Conservation (phyloP, 768 basidiomycete species). For the Amylocystis lapponica region DNA sequence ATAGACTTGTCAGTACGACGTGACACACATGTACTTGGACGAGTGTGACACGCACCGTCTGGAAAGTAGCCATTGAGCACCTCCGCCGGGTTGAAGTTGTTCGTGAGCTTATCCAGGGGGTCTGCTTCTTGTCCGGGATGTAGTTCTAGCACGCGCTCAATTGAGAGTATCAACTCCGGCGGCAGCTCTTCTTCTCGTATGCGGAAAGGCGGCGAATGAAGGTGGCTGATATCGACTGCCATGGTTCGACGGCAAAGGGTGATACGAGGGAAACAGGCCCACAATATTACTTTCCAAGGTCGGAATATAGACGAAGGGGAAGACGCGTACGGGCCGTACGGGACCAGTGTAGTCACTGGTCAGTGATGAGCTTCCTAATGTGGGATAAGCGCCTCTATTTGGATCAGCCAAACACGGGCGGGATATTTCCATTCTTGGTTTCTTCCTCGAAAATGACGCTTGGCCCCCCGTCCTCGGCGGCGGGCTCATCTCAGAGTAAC, state of each 20-base stretch:
- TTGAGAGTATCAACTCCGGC: constrained; percentile 60
- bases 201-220: not conserved
- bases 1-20: not conserved
- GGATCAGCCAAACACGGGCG: constrained; percentile 4
- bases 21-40: not conserved
- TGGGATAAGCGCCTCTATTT: constrained; percentile 1
- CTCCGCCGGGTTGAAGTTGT: constrained; percentile 49
- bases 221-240: constrained; percentile 7
- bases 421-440: not conserved
- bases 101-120: constrained; percentile 52
- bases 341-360: too few relatives aligned
- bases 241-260: too few relatives aligned
- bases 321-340: too few relatives aligned
- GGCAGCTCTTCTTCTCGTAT: constrained; percentile 45
- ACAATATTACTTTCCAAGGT: too few relatives aligned
- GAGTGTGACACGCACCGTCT: constrained; percentile 47
- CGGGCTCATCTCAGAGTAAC: constrained; percentile 33
- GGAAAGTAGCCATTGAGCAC: constrained; percentile 70
- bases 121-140: constrained; percentile 40
- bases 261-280: too few relatives aligned
- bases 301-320: too few relatives aligned
- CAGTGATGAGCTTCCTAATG: not conserved
- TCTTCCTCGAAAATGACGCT: constrained; percentile 28
- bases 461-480: constrained; percentile 36
- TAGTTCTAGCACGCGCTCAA: constrained; percentile 65